Base-by-base conservation (phyloP, 331 rosid species). In the Quercus lobata region DNA sequence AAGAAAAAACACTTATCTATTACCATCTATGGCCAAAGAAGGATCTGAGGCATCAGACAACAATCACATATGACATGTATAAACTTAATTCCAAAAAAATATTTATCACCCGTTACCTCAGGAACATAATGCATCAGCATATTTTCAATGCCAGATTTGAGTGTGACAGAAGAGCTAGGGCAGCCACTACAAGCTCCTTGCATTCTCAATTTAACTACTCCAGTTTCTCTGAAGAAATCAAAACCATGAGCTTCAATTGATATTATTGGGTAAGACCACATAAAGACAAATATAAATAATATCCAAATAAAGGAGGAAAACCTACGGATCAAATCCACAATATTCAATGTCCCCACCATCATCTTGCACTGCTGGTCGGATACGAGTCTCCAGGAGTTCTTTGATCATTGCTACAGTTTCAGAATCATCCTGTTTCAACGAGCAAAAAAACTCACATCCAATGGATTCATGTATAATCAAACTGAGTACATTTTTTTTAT, bases 111-210 rank as follows among this genome's bases (percentile, higher is more conserved):
- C 69, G 18, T 90, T 89, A 93, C 99, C 97, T 95, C 99, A 12
- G 99, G 97, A 79, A 95, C 97, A 84, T 92, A 95, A 89, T 92
- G 99, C 99, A 95, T 93, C 80, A 93, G 84, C 99, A 95, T 95
- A 81, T 95, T 95, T 83, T 95, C 97, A 76, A 95, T 93, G 92
- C 99, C 99, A 25, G 99, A 93, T 86, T 95, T 95, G 80, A 95
- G 89, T 60, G 97, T 95, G 81, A 93, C 99, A 2, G 99, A 86
- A 58, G 99, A 95, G 87, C 99, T 95, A 68, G 99, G 99, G 90
- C 99, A 95, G 88, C 99, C 99, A 80, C 99, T 95, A 71, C 99
- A 95, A 27, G 99, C 99, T 80, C 99, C 97, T 91, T 95, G 99
- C 99, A 95, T 93, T 83, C 72, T 83, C 79, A 95, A 88, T 79